Evolutionary conservation across 1,284 basidiomycete species (phyloP).

Genomic region (Entoloma clypeatum): DNA sequence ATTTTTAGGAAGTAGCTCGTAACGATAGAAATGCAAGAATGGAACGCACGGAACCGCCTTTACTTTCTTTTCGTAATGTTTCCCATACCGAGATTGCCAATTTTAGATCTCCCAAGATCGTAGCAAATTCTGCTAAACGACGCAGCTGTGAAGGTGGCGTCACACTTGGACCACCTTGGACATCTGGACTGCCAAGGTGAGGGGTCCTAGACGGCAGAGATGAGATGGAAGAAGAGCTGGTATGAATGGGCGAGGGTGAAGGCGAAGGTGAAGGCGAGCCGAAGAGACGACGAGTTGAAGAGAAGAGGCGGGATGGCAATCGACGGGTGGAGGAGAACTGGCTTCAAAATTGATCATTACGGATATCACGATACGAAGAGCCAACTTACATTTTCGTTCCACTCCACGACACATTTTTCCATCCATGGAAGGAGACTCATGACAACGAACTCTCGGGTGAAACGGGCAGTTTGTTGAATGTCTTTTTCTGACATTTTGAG

Average conservation of each 20-base stretch:
- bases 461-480: slow-evolving; percentile 75
- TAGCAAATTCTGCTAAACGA: slow-evolving; percentile 94
- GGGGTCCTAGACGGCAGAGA: slow-evolving; percentile 44
- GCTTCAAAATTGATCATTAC: slow-evolving; percentile 9
- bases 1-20: no score
- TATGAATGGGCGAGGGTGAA: slow-evolving; percentile 37
- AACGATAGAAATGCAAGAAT: slow-evolving; percentile 3
- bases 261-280: slow-evolving; percentile 57
- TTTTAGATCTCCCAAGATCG: slow-evolving; percentile 87
- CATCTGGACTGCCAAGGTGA: slow-evolving; percentile 19
- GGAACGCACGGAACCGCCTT: slow-evolving; percentile 65
- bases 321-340: slow-evolving; percentile 81
- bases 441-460: slow-evolving; percentile 86
- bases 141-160: slow-evolving; percentile 63
- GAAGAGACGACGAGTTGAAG: slow-evolving; percentile 90
- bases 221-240: slow-evolving; percentile 42
- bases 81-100: slow-evolving; percentile 88
- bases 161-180: slow-evolving; percentile 20
- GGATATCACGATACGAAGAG: slow-evolving; percentile 5
- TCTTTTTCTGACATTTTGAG: slow-evolving; percentile 70
- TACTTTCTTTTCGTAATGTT: slow-evolving; percentile 72
- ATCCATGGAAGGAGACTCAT: slow-evolving; percentile 95
- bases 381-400: slow-evolving; percentile 84
- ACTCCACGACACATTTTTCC: slow-evolving; percentile 90
- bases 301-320: slow-evolving; percentile 76